Percentiles rank a stretch among this genome's conserved stretches.
Evolutionary conservation across 495 filamentous ascomycete species (phyloP).

Genomic region (Filosporella fistucella): DNA sequence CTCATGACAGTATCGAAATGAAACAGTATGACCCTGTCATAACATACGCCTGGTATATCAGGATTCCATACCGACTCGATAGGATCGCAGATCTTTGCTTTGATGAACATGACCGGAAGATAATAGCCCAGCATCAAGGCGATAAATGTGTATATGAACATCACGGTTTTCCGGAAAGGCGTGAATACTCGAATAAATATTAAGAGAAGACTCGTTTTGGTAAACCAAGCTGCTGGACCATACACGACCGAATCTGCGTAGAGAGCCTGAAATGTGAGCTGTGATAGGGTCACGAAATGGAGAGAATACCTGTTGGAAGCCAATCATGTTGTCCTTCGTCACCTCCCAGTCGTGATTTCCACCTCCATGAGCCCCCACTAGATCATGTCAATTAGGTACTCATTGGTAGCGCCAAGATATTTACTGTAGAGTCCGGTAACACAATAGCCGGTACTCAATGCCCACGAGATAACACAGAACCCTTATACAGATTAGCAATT

Average conservation of each 20-base stretch:
- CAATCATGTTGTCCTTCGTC: constrained; percentile 4
- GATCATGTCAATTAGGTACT: neutral
- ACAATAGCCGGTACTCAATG: neutral
- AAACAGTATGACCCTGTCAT: too few relatives aligned
- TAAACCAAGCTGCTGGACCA: constrained; percentile 43
- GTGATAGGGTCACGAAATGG: neutral
- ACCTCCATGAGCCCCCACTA: constrained; percentile 9
- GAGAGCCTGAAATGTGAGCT: neutral
- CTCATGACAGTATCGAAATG: too few relatives aligned
- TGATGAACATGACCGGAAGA: constrained; percentile 30
- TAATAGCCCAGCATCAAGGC: constrained; percentile 36
- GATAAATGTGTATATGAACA: constrained; percentile 41
- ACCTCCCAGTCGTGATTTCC: constrained; percentile 20
- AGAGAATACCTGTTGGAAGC: constrained; percentile 8
- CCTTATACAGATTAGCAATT: neutral
- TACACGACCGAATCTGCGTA: constrained; percentile 30
- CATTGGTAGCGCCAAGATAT: neutral
- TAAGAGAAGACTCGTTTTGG: constrained; percentile 40
- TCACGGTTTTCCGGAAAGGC: constrained; percentile 34
- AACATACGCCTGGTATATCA: constrained; percentile 22
- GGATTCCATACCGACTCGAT: constrained; percentile 29
- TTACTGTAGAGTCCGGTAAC: neutral
- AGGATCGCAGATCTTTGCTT: constrained; percentile 34
- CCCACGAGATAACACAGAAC: neutral
- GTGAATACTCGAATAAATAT: constrained; percentile 45